Evolutionary conservation across 2,329 filamentous ascomycete genomes (phyloP).

Genomic region (Botrytis cinerea): DNA sequence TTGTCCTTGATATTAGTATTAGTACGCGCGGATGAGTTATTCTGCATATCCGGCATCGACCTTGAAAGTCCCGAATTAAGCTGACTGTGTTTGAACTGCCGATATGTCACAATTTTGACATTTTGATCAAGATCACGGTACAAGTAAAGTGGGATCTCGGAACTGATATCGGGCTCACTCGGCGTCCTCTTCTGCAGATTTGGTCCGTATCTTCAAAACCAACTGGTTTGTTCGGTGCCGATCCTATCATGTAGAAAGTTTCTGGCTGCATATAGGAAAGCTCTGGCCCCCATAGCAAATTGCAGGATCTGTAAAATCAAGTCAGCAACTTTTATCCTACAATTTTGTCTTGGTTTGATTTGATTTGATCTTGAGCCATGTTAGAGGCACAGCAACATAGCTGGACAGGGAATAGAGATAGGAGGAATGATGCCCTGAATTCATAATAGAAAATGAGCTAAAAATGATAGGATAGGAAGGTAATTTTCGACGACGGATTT

Average conservation of each 20-base stretch:
- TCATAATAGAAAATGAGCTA: neutral
- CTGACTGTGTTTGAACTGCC: constrained; percentile 16
- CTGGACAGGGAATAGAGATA: neutral
- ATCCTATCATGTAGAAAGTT: neutral
- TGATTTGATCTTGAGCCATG: neutral
- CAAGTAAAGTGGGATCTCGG: neutral
- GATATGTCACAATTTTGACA: neutral
- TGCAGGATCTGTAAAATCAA: neutral
- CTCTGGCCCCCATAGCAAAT: neutral
- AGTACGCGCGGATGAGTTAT: neutral
- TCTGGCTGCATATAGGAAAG: neutral
- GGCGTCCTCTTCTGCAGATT: neutral
- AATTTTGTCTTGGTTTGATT: neutral
- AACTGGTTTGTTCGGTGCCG: neutral
- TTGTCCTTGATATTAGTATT: neutral
- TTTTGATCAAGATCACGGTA: neutral
- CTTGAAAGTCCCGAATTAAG: constrained; percentile 4
- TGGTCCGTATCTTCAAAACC: neutral
- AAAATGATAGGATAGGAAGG: neutral
- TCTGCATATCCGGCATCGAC: constrained; percentile 4
- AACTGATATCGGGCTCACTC: neutral
- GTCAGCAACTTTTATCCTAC: neutral
- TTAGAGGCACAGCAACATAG: neutral
- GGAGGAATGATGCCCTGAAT: neutral
- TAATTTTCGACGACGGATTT: too few relatives aligned